phyloP scores from a whole-genome alignment of 164 flowering plant species.

The Vitis rotundifolia region DNA sequence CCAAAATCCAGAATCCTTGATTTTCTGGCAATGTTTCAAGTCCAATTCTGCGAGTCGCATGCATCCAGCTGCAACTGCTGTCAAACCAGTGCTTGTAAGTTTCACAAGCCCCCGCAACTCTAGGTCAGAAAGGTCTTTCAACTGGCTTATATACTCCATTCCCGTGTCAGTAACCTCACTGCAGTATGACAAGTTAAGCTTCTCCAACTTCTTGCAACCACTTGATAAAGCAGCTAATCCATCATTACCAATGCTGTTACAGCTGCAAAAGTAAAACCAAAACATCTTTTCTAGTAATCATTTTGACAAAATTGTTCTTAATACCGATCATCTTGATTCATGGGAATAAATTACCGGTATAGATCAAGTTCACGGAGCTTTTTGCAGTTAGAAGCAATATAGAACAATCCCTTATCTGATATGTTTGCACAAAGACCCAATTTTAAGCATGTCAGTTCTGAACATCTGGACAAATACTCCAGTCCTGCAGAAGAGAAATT shows the following conservation, averaged over 20 bases:
- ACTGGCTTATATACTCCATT: slow-evolving; percentile 37
- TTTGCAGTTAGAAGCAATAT: slow-evolving; percentile 53
- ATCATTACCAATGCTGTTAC: slow-evolving; percentile 58
- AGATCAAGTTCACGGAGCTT: slow-evolving; percentile 65
- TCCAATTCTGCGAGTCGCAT: slow-evolving; percentile 58
- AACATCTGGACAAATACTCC: slow-evolving; percentile 50
- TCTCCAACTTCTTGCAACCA: slow-evolving; percentile 68
- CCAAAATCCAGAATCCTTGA: slow-evolving; percentile 61
- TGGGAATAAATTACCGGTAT: slow-evolving; percentile 49
- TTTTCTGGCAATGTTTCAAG: slow-evolving; percentile 52
- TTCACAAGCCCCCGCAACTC: slow-evolving; percentile 59
- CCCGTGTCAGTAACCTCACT: slow-evolving; percentile 49
- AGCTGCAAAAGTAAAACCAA: slow-evolving; percentile 34
- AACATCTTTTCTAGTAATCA: background rate
- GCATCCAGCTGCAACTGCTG: slow-evolving; percentile 59
- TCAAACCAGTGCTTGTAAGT: slow-evolving; percentile 51
- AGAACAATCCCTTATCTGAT: slow-evolving; percentile 53
- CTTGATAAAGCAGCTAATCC: slow-evolving; percentile 53
- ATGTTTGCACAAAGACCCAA: slow-evolving; percentile 61
- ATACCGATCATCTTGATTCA: background rate
- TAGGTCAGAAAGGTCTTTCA: slow-evolving; percentile 55
- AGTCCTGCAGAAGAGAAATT: slow-evolving; percentile 45
- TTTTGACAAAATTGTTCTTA: background rate
- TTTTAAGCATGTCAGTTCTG: slow-evolving; percentile 48
- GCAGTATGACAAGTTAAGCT: slow-evolving; percentile 69